Conservation (phyloP, 2,329 filamentous ascomycete genomes). For the Mycosphaerelloides madeirae region DNA sequence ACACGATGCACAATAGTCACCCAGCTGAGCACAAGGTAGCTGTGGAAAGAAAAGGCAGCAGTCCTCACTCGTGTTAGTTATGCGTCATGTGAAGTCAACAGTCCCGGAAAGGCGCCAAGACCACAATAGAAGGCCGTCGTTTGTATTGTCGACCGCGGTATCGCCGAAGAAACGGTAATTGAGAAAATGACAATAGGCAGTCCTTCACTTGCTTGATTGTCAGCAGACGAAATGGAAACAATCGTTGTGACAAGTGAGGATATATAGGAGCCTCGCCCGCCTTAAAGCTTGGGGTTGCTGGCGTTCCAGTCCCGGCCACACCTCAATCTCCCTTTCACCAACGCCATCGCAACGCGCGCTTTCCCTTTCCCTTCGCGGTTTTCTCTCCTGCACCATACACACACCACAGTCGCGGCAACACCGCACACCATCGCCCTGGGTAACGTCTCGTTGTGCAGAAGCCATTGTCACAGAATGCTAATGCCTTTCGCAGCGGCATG, state of each 20-base stretch:
- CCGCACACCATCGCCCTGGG: constrained; percentile 21
- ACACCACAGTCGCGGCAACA: constrained; percentile 4
- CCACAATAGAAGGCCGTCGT: no score
- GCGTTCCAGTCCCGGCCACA: background rate
- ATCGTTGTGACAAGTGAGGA: background rate
- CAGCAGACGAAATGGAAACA: background rate
- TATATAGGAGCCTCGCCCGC: background rate
- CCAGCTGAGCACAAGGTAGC: no score
- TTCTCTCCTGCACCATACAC: background rate
- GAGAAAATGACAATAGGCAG: no score
- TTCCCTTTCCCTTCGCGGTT: background rate
- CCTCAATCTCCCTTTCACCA: background rate
- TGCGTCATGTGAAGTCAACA: no score
- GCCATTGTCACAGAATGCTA: constrained; percentile 2
- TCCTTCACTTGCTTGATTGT: no score
- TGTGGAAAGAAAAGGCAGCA: no score
- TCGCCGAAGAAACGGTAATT: no score
- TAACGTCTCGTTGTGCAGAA: constrained; percentile 4
- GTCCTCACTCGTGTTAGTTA: no score
- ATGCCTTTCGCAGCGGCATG: constrained; percentile 6
- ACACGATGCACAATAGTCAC: no score
- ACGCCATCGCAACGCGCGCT: constrained; percentile 1
- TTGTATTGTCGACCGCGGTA: no score
- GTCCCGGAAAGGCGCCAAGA: no score
- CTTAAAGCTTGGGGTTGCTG: background rate